phyloP scores from a whole-genome alignment of 306 rosid species.

The Begonia loranthoides region DNA sequence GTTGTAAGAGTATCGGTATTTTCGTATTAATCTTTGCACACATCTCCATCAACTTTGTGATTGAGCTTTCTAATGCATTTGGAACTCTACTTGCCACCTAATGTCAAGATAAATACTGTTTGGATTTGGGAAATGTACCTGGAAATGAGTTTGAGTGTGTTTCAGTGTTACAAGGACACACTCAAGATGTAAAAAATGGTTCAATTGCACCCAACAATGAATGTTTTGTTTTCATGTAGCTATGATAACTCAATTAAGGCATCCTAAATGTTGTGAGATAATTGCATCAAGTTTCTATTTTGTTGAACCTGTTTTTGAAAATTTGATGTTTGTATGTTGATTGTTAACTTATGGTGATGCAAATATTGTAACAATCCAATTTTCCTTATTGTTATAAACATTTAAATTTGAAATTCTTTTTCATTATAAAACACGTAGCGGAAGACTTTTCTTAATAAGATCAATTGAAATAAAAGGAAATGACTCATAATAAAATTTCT shows the following conservation, averaged over 20 bases:
- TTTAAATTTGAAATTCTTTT: too few relatives aligned
- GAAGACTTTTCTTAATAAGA: too few relatives aligned
- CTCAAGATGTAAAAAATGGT: conserved; percentile 98
- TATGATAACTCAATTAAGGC: conserved; percentile 84
- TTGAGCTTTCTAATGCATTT: conserved; percentile 45
- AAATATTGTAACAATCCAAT: too few relatives aligned
- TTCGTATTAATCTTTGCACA: neutral
- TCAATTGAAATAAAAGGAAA: too few relatives aligned
- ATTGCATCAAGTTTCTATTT: too few relatives aligned
- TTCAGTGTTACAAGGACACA: conserved; percentile 77
- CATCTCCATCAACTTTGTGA: too few relatives aligned
- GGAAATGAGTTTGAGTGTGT: conserved; percentile 83
- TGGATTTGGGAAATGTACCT: conserved; percentile 82
- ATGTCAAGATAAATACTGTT: conserved; percentile 68
- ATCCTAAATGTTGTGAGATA: neutral
- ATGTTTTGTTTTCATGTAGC: conserved; percentile 78
- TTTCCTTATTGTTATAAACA: too few relatives aligned
- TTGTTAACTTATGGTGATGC: conserved; percentile 9
- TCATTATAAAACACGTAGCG: too few relatives aligned
- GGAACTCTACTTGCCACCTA: conserved; percentile 78
- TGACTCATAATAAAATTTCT: too few relatives aligned
- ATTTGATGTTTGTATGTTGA: conserved; percentile 2
- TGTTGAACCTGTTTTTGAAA: too few relatives aligned
- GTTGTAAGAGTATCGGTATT: neutral
- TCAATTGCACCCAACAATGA: conserved; percentile 83